Base-by-base conservation (phyloP, 768 basidiomycete genomes). In the Cystofilobasidium bisporidii region DNA sequence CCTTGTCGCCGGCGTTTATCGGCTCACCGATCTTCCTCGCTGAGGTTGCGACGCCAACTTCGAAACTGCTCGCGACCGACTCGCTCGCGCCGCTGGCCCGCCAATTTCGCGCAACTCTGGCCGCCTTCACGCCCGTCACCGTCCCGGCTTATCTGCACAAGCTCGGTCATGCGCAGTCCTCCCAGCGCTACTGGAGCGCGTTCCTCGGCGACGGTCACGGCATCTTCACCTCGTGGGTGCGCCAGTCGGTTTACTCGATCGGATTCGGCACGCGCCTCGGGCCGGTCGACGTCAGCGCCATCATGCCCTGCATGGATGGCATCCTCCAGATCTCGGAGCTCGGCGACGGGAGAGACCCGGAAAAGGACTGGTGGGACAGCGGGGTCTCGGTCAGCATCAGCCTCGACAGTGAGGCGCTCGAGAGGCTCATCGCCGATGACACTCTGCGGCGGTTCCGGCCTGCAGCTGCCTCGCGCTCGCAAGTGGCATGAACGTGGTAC, bases 21-120 rank as follows among this genome's bases (percentile, higher is more conserved):
- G 48, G 48, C 24, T 50, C 48, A n/a, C 48, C 48, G 12, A 50
- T 50, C 48, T n/a, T 50, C 48, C 48, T 50, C 22, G 48, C 48
- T 22, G 48, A 50, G 48, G 48, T 50, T 8, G 17, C 48, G 24
- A 50, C 48, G 17, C 48, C 48, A 9, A 22, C 20, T 8, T 11
- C 48, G 20, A 22, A 9, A 9, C 22, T 50, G 20, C 17, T 50
- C 48, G 48, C 9, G 9, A 11, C 48, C 24, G 24, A 26, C 48
- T 6, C 17, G 20, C 12, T n/a, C 12, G 48, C 48, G 9, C 48
- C 48, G 9, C 48, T 50, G 10, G 48, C 48, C 12, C 48, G 9
- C 10, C 48, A 50, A n/a, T 10, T 50, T 20, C 48, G 48, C 10
- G 10, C 48, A 20, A 50, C 48, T 6, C 48, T 50, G 8, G 17